Conservation (phyloP, 768 basidiomycete genomes). For the Obba rivulosa region DNA sequence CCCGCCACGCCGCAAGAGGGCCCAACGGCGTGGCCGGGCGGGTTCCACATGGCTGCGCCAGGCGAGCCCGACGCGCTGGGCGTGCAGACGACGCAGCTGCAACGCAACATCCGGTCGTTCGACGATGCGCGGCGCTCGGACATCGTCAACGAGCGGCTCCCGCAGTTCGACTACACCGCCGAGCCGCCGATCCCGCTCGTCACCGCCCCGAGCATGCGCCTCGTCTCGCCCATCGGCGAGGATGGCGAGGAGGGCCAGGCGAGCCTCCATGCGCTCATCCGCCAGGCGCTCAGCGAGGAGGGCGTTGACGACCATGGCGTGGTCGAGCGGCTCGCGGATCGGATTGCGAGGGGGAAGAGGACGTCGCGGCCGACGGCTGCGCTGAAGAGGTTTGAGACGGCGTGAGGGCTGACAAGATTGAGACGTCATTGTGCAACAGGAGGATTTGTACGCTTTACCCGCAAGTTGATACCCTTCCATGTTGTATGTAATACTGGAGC, state of each 20-base stretch:
- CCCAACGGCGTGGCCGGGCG: slow-evolving; percentile 24
- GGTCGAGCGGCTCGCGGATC: slow-evolving; percentile 59
- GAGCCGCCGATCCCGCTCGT: slow-evolving; percentile 36
- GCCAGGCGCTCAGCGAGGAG: slow-evolving; percentile 52
- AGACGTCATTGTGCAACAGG: background rate
- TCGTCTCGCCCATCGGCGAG: slow-evolving; percentile 14
- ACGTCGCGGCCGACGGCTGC: slow-evolving; percentile 37
- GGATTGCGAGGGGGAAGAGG: slow-evolving; percentile 49
- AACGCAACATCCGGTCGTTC: slow-evolving; percentile 62
- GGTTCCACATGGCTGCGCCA: slow-evolving; percentile 15
- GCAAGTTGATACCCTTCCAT: too few relatives aligned
- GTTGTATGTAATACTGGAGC: too few relatives aligned
- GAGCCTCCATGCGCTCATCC: slow-evolving; percentile 60
- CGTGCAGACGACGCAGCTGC: slow-evolving; percentile 55
- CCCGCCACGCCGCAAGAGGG: slow-evolving; percentile 14
- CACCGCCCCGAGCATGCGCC: slow-evolving; percentile 60
- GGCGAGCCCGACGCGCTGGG: slow-evolving; percentile 46
- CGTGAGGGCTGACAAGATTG: slow-evolving; percentile 18
- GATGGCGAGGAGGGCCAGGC: slow-evolving; percentile 33
- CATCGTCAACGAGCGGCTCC: slow-evolving; percentile 70
- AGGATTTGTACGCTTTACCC: background rate
- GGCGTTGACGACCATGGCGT: slow-evolving; percentile 40
- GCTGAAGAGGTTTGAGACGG: slow-evolving; percentile 63
- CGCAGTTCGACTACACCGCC: slow-evolving; percentile 40
- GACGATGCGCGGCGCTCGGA: slow-evolving; percentile 79